Evolutionary conservation across 768 basidiomycete species (phyloP), one percentile per base, ranked within the genome.

Genomic region (Boletus sensibilis): DNA sequence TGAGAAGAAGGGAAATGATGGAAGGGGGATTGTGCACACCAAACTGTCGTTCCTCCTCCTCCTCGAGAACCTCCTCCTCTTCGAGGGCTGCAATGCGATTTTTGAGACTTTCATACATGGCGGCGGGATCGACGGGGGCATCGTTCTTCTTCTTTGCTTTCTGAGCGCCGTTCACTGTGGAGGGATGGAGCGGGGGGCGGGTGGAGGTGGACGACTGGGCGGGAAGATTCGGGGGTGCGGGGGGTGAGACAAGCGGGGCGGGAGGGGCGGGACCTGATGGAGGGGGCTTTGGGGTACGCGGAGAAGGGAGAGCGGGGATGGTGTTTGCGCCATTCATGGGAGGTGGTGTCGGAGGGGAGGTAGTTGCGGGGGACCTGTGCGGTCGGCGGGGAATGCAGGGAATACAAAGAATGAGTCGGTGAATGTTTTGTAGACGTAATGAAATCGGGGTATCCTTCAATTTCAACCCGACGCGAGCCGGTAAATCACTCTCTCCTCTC

Each of bases 51-150:
- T 93, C 92, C 72, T 94, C 92, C 72, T 94, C 92, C 67, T 93
- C 92, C 65, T 90, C 90, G 34, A 90, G 76, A 8, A 88, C 87
- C 66, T 90, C 88, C 67, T 92, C 92, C 71, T 93, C 92, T 68
- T 94, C 92, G 61, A 94, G 75, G 41, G 90, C 91, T 6, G 92
- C 90, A 73, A 94, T 94, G 70, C 91, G 81, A 71, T 79, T 93
- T 82, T 88, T 92, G 65, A 94, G 78, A 52, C 85, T 89, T 72
- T 93, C 92, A 70, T 92, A 92, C 88, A 94, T 90, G 40, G 84
- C 81, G 2, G 85, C 87, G 52, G 91, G 90, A 75, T 94, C 92
- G 52, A 90, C 82, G 21, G 85, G 86, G 8, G 78, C 69, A 54
- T 77, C 74, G 58, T 87, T 88, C 62, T 77, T 80, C 72, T 87